phyloP scores from a whole-genome alignment of 202 grass and related monocot genomes.

The Carex arenaria region DNA sequence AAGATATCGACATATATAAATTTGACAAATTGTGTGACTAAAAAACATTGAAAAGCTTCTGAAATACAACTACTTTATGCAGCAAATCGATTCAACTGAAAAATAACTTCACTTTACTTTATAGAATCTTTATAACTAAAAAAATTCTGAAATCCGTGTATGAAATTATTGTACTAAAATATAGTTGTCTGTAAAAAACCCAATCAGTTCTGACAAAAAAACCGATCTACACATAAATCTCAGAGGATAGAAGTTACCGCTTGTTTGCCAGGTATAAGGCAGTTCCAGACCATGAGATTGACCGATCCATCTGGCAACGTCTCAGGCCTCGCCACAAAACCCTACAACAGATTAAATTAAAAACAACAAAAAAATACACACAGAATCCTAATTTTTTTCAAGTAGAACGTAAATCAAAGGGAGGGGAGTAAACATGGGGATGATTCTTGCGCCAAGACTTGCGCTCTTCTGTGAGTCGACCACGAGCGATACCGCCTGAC shows the following conservation, averaged over 20 bases:
- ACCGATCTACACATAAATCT: not conserved
- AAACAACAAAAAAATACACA: not conserved
- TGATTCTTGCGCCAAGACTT: constrained; percentile 82
- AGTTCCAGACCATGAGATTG: constrained; percentile 74
- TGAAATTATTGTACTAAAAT: not conserved
- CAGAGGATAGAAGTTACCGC: constrained; percentile 38
- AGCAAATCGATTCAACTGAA: not conserved
- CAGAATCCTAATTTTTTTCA: not conserved
- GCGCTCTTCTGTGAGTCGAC: constrained; percentile 81
- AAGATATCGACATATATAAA: not conserved
- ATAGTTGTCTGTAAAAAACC: not conserved
- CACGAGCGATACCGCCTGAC: constrained; percentile 68
- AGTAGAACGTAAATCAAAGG: not conserved
- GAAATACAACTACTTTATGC: not conserved
- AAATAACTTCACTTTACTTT: not conserved
- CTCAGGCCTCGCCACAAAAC: constrained; percentile 78
- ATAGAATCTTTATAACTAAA: not conserved
- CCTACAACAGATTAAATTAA: constrained; percentile 31
- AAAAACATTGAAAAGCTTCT: not conserved
- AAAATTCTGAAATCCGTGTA: not conserved
- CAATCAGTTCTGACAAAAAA: not conserved
- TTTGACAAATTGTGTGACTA: not conserved
- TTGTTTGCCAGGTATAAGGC: constrained; percentile 66
- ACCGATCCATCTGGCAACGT: constrained; percentile 60
- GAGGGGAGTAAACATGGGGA: constrained; percentile 36